Base-by-base conservation (phyloP, 225 moss, liverwort and hornwort species). In the Thuidium tamariscinum region DNA sequence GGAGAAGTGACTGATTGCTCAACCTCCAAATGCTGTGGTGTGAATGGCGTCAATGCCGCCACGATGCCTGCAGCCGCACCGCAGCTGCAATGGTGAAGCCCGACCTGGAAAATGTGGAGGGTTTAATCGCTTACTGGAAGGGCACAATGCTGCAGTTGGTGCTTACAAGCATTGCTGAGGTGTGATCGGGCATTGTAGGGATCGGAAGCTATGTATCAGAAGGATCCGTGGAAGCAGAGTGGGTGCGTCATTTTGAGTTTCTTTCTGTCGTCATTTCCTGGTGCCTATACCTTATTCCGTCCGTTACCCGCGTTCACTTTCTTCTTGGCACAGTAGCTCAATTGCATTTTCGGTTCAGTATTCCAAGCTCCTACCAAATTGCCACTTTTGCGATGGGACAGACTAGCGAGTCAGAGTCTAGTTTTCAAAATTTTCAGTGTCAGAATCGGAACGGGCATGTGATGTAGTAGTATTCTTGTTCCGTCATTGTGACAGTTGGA, bases 401-500 rank as follows among this genome's bases (percentile, higher is more conserved):
- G 67, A 25, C 52, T 64, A 76, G 76, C 23, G 84, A 65, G 82
- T 66, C 71, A 21, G 44, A 77, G 82, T 23, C 54, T 30, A 22
- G 64, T 10, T 81, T 86, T 76, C 55, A 73, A 55, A n/a, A 51
- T 59, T 81, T 56, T 18, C 63, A 56, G 29, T 78, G 85, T 82
- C 71, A 71, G 85, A 46, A 52, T 82, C 55, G 77, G 34, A 67
- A 81, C 39, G 81, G 74, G 86, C 55, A 56, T 49, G 41, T 59
- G 84, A 66, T 87, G 81, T 52, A 18, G 82, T 37, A 39, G 85
- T 74, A 63, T 83, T 87, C 87, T 90, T 88, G 92, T 88, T 86
- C 84, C 56, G 80, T 59, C 86, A 56, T 41, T 51, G 84, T 84
- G 86, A 84, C 88, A 90, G 90, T 90, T 90, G 92, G 82, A 84